A percentile compares a stretch with the other conserved stretches of the same genome.
These are phyloP conservation scores for Petunia hybrid DNA, from an alignment of 305 asterid genomes.

Conservation along the genomic window DNA sequence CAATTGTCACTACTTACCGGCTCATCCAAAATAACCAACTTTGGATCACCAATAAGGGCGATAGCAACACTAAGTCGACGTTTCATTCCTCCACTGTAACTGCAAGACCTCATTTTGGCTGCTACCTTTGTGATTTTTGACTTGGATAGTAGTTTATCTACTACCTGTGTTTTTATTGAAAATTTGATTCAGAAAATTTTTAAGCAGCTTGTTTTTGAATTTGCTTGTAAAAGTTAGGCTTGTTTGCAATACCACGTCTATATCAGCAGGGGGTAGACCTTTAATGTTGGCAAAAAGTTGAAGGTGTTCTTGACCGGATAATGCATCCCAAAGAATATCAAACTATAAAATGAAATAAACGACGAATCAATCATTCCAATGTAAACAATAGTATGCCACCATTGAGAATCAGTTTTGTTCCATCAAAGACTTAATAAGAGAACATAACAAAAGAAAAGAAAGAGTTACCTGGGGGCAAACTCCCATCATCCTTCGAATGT, in stretches of 20 bases:
- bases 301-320: slow-evolving; percentile 88
- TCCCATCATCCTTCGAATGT: slow-evolving; percentile 82
- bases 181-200: not conserved
- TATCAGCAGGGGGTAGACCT: slow-evolving; percentile 70
- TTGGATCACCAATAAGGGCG: slow-evolving; percentile 94
- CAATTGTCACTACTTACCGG: slow-evolving; percentile 61
- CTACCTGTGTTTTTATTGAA: slow-evolving; percentile 55
- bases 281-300: slow-evolving; percentile 85
- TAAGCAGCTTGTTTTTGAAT: not conserved
- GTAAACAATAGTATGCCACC: not conserved
- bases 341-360: slow-evolving; percentile 55
- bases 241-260: slow-evolving; percentile 50
- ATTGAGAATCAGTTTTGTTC: not conserved
- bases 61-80: slow-evolving; percentile 95
- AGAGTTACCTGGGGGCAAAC: slow-evolving; percentile 87
- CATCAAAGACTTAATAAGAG: slow-evolving; percentile 20
- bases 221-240: slow-evolving; percentile 5
- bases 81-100: slow-evolving; percentile 98
- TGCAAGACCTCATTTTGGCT: slow-evolving; percentile 77
- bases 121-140: slow-evolving; percentile 78
- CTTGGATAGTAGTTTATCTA: slow-evolving; percentile 64
- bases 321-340: slow-evolving; percentile 90
- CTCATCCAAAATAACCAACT: slow-evolving; percentile 85
- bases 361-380: slow-evolving; percentile 26
- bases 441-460: slow-evolving; percentile 7